A percentile compares a stretch with the other conserved stretches of the same genome.
phyloP scores from a whole-genome alignment of 2,329 filamentous ascomycete species.

The Teratosphaeria viscida region DNA sequence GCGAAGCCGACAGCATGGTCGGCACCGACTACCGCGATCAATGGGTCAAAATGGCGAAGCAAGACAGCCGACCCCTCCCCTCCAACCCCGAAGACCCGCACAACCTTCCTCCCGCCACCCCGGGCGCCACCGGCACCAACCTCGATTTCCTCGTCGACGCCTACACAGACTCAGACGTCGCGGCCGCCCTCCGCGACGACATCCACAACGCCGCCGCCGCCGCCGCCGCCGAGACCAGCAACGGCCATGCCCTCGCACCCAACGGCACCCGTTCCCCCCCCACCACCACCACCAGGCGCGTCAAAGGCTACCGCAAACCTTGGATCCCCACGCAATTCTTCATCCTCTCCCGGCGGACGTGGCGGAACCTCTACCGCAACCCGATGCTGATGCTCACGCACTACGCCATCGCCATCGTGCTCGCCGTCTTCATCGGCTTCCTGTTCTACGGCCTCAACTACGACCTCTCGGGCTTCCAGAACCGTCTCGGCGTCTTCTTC shows the following conservation, averaged over 20 bases:
- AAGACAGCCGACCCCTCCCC: conserved; percentile 38
- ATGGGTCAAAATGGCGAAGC: conserved; percentile 52
- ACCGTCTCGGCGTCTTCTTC: conserved; percentile 92
- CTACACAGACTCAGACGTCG: conserved; percentile 70
- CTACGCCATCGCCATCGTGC: conserved; percentile 89
- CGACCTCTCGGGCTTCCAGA: conserved; percentile 96
- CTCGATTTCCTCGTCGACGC: conserved; percentile 70
- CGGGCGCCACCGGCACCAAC: conserved; percentile 56
- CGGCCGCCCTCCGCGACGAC: conserved; percentile 62
- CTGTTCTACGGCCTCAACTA: conserved; percentile 94
- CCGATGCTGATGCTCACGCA: conserved; percentile 97
- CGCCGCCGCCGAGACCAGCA: conserved; percentile 45
- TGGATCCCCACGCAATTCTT: conserved; percentile 72
- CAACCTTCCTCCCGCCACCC: conserved; percentile 18
- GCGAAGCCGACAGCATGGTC: conserved; percentile 43
- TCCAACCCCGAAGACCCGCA: conserved; percentile 44
- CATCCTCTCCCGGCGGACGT: conserved; percentile 83
- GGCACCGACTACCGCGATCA: conserved; percentile 36
- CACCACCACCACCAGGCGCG: conserved; percentile 32
- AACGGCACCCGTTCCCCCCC: conserved; percentile 40
- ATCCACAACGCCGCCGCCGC: conserved; percentile 66
- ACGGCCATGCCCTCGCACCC: conserved; percentile 36
- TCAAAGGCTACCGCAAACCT: conserved; percentile 73
- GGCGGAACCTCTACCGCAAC: conserved; percentile 95
- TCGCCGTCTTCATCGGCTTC: conserved; percentile 88